These are phyloP conservation scores for Pugionium cornutum DNA, from an alignment of 345 rosid genomes.

Conservation along the genomic window DNA sequence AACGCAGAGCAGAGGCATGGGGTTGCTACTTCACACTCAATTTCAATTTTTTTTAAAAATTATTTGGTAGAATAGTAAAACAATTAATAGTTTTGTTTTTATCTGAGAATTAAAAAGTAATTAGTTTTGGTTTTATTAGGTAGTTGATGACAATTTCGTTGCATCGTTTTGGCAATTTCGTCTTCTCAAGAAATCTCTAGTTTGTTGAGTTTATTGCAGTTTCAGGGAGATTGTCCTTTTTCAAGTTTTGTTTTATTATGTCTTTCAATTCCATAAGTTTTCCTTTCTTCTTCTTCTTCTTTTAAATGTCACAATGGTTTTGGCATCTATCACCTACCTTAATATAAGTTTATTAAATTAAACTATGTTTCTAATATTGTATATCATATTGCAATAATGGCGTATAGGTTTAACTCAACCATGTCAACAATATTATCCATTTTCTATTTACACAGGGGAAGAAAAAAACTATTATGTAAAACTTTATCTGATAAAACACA, in stretches of 20 bases:
- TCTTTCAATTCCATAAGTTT: constrained; percentile 10
- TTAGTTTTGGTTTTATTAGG: constrained; percentile 21
- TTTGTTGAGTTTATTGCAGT: constrained; percentile 37
- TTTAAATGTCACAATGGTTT: not conserved
- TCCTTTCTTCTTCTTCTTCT: not conserved
- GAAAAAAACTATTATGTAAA: not conserved
- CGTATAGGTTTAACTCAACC: too few species aligned
- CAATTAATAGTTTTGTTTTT: too few species aligned
- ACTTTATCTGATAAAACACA: too few species aligned
- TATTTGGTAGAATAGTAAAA: not conserved
- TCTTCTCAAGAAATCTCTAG: constrained; percentile 32
- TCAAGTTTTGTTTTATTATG: constrained; percentile 35
- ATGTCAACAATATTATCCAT: too few species aligned
- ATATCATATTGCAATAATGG: too few species aligned
- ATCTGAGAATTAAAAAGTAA: too few species aligned
- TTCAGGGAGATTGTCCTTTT: constrained; percentile 13
- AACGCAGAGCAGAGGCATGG: constrained; percentile 33
- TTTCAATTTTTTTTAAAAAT: not conserved
- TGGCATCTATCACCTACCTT: constrained; percentile 24
- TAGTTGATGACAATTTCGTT: constrained; percentile 33
- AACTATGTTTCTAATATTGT: not conserved
- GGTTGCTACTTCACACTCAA: constrained; percentile 30
- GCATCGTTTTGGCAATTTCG: constrained; percentile 35
- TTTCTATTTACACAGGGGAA: not conserved
- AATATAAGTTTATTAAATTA: not conserved